Base-by-base conservation (phyloP, 2,329 filamentous ascomycete genomes). In the Westerdykella ornata region DNA sequence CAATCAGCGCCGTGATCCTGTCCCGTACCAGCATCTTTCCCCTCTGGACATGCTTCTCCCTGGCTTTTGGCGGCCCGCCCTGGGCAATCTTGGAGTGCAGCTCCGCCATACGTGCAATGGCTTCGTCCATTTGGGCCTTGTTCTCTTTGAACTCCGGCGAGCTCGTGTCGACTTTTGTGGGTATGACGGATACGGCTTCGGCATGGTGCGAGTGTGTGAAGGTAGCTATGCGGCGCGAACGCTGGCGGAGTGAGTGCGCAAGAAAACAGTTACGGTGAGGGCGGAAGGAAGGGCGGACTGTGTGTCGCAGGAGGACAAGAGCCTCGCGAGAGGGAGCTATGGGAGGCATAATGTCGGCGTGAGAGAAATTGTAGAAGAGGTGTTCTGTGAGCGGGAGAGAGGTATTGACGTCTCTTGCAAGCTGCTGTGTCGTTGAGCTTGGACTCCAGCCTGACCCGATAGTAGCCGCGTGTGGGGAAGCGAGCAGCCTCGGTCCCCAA, bases 11-110 rank as follows among this genome's bases (percentile, higher is more conserved):
- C 0, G 88, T 85, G 40, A 98, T 80, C 26, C 90, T 82, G 66
- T 97, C 90, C 50, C 92, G 74, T 2, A 89, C 88, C 42, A 98
- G 76, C 88, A 97, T 95, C 75, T 97, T 97, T 49, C 87, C 86
- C 54, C 89, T 76, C 26, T 82, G 79, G 16, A 94, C 68, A 62
- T 97, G 90, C 71, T 96, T 96, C 49, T 90, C 81, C 44, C 85
- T 76, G 3, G 90, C 86, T 65, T 92, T 92, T 43, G 82, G 76
- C 1, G 86, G 71, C 0, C 92, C 92, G 39, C 90, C 90, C 49
- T 78, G 75, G 38, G 87, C 78, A 42, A 87, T 84, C 51, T 75
- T 80, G 35, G 73, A 69, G 44, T 90, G 87, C 44, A 97, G 73
- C 39, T 74, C 72, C 45, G 82, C 76, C 56, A 97, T 75, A 15